phyloP scores from a whole-genome alignment of 305 asterid genomes.

The Caryopteris hybrid region DNA sequence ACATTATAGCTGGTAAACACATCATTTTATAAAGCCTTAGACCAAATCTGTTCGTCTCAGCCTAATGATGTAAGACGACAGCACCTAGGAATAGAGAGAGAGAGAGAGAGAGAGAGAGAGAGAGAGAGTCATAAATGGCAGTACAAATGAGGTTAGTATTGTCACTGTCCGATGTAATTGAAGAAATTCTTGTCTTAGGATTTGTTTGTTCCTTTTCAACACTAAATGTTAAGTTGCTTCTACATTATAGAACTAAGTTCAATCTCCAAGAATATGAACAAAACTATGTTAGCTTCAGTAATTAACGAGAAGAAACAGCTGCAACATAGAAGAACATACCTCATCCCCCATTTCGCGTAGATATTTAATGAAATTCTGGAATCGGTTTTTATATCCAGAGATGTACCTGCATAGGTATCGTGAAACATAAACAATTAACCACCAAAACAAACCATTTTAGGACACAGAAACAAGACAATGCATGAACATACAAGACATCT shows the following conservation, averaged over 20 bases:
- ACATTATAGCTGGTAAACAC: background rate
- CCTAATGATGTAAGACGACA: background rate
- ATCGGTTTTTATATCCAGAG: constrained; percentile 95
- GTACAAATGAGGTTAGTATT: background rate
- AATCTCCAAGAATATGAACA: background rate
- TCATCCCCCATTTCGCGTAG: constrained; percentile 99
- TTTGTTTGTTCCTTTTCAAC: too few relatives aligned
- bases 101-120: too few relatives aligned
- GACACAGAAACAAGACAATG: constrained; percentile 2
- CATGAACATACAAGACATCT: background rate
- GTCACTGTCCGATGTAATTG: background rate
- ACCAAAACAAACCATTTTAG: constrained; percentile 13
- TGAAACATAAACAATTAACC: constrained; percentile 8
- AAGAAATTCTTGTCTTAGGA: too few relatives aligned
- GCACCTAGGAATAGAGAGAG: too few relatives aligned
- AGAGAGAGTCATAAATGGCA: too few relatives aligned
- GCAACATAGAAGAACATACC: constrained; percentile 38
- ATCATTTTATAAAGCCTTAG: background rate
- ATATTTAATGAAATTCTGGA: constrained; percentile 95
- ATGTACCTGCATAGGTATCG: constrained; percentile 65
- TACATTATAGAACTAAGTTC: background rate
- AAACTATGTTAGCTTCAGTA: background rate
- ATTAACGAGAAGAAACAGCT: background rate
- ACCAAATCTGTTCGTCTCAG: background rate
- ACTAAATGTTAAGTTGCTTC: background rate